phyloP scores from a whole-genome alignment of 768 basidiomycete genomes.

The Serpula lacrymans region DNA sequence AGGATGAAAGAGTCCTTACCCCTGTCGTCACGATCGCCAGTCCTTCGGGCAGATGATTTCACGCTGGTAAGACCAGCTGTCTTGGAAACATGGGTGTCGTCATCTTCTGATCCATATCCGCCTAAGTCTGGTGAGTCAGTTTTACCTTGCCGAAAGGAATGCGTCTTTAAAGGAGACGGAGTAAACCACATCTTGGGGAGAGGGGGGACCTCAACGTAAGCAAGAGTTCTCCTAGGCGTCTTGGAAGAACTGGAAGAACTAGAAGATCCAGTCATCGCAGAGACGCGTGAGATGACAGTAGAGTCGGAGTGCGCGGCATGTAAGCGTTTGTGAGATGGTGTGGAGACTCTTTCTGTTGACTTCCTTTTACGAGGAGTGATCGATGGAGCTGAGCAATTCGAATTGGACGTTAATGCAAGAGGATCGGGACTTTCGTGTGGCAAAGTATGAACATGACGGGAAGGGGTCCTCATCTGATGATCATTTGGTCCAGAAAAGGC shows the following conservation, averaged over 20 bases:
- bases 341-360: constrained; percentile 51
- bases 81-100: constrained; percentile 28
- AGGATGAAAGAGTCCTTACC: constrained; percentile 35
- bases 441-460: too few species aligned
- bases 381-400: constrained; percentile 18
- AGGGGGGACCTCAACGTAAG: constrained; percentile 30
- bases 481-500: too few species aligned
- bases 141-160: too few species aligned
- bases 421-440: constrained; percentile 53
- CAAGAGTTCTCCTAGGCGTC: constrained; percentile 29
- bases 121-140: constrained; percentile 44
- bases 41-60: constrained; percentile 53
- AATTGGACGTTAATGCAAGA: constrained; percentile 36
- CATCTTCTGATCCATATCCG: constrained; percentile 56
- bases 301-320: constrained; percentile 20
- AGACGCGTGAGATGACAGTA: constrained; percentile 10
- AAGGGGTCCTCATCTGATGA: too few species aligned
- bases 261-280: constrained; percentile 22
- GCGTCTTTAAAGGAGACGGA: constrained; percentile 21
- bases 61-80: constrained; percentile 27
- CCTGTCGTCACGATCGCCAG: constrained; percentile 75
- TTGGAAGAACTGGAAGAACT: constrained; percentile 18
- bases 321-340: constrained; percentile 63
- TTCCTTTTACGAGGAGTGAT: constrained; percentile 74
- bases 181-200: constrained; percentile 24